Evolutionary conservation across 2,329 filamentous ascomycete genomes (phyloP).

Genomic region (Incumbomyces delicatus): DNA sequence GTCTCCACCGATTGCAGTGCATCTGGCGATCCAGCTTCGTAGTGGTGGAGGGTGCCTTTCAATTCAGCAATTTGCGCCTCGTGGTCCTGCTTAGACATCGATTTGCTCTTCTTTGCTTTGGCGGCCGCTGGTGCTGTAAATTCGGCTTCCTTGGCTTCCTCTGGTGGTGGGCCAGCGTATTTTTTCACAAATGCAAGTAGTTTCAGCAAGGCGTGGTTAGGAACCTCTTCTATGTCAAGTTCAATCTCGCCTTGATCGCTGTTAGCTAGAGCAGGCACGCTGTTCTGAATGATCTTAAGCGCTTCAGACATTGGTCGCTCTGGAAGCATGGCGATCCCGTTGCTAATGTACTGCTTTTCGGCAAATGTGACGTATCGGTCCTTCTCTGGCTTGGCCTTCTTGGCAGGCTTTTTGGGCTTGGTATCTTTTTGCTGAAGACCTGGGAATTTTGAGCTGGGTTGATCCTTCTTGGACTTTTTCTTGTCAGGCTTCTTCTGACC

Average conservation of each 20-base stretch:
- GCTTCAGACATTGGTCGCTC: constrained; percentile 68
- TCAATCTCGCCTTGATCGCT: constrained; percentile 39
- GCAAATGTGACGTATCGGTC: constrained; percentile 59
- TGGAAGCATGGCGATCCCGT: constrained; percentile 71
- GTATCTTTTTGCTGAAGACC: constrained; percentile 38
- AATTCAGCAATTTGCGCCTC: constrained; percentile 41
- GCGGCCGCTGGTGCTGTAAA: constrained; percentile 25
- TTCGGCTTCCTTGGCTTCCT: constrained; percentile 30
- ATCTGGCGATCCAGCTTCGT: constrained; percentile 33
- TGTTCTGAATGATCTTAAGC: constrained; percentile 81
- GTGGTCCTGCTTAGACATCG: constrained; percentile 43
- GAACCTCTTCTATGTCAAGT: constrained; percentile 40
- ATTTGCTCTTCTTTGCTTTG: constrained; percentile 43
- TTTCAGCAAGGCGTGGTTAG: constrained; percentile 36
- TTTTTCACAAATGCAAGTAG: constrained; percentile 40
- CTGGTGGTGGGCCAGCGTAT: constrained; percentile 33
- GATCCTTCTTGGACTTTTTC: constrained; percentile 34
- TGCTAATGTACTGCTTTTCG: constrained; percentile 87
- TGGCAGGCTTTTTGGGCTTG: constrained; percentile 44
- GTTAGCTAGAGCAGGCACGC: constrained; percentile 60
- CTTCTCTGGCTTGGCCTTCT: constrained; percentile 39
- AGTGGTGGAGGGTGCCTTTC: constrained; percentile 37
- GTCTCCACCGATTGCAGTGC: constrained; percentile 33
- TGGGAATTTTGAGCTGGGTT: constrained; percentile 27
- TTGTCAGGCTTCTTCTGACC: constrained; percentile 41